phyloP scores from a whole-genome alignment of 768 basidiomycete species.

The Sarcodon sp. region DNA sequence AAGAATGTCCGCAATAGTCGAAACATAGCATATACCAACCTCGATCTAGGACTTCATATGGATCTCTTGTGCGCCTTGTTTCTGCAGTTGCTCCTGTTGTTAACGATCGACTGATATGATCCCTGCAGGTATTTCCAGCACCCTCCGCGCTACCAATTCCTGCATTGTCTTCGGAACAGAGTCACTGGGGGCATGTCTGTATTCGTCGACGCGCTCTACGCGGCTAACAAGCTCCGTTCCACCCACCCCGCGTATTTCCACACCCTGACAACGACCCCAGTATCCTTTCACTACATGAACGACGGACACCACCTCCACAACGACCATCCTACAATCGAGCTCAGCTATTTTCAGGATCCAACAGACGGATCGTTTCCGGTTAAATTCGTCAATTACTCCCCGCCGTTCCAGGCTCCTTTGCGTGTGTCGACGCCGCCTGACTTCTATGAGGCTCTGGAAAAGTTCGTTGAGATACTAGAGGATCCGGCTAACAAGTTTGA shows the following conservation, averaged over 20 bases:
- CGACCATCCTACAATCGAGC: constrained; percentile 65
- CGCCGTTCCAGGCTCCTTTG: constrained; percentile 87
- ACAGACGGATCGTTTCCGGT: constrained; percentile 19
- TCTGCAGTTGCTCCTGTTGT: not conserved
- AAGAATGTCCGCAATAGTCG: constrained; percentile 56
- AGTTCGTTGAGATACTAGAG: constrained; percentile 49
- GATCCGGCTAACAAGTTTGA: constrained; percentile 35
- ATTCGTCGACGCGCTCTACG: constrained; percentile 73
- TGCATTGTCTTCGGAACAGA: constrained; percentile 82
- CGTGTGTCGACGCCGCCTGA: constrained; percentile 33
- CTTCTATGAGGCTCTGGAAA: constrained; percentile 50
- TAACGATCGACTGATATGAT: not conserved
- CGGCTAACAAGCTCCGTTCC: constrained; percentile 39
- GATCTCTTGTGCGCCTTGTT: constrained; percentile 63
- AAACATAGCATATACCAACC: constrained; percentile 93
- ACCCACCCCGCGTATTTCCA: constrained; percentile 39
- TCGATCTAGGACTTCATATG: constrained; percentile 83
- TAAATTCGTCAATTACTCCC: constrained; percentile 77
- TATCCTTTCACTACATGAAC: constrained; percentile 89
- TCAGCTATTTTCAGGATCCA: constrained; percentile 17
- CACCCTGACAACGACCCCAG: constrained; percentile 43
- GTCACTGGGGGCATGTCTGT: constrained; percentile 76
- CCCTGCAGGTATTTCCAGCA: constrained; percentile 69
- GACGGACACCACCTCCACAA: constrained; percentile 74
- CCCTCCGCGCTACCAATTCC: constrained; percentile 85